Conservation (phyloP, 495 filamentous ascomycete species). For the Penicillium cosmopolitanum region DNA sequence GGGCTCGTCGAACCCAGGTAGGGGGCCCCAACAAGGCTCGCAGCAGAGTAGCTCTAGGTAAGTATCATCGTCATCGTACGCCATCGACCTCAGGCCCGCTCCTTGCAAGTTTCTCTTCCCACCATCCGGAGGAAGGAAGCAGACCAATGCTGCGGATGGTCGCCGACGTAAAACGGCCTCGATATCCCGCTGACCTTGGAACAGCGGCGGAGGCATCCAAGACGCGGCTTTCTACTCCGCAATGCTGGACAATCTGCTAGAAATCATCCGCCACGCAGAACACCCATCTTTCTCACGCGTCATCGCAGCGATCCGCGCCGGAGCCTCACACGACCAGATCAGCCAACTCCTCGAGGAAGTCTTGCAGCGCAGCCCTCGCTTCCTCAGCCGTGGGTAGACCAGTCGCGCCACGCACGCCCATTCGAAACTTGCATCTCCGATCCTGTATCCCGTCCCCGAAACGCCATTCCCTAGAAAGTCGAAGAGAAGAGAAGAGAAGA, state of each 20-base stretch:
- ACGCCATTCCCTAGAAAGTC: neutral
- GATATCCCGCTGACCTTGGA: neutral
- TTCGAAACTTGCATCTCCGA: neutral
- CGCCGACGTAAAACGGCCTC: too few relatives aligned
- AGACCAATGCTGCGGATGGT: too few relatives aligned
- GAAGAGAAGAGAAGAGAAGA: neutral
- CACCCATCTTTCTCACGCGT: conserved; percentile 29
- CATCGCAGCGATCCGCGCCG: conserved; percentile 38
- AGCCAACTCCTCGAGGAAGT: conserved; percentile 27
- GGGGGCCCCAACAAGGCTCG: neutral
- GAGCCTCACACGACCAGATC: conserved; percentile 38
- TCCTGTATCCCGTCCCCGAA: neutral
- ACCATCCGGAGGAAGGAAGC: too few relatives aligned
- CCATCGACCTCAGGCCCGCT: neutral
- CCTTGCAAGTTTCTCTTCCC: neutral
- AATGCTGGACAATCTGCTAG: conserved; percentile 37
- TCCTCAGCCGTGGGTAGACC: neutral
- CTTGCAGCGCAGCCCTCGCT: neutral
- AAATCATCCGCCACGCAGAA: conserved; percentile 31
- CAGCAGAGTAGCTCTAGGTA: neutral
- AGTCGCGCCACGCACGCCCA: neutral
- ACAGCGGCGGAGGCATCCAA: conserved; percentile 5
- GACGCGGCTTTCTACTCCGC: conserved; percentile 31
- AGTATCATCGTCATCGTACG: neutral
- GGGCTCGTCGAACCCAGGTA: neutral